A percentile compares a stretch with the other conserved stretches of the same genome.
These are phyloP conservation scores for Xylariaceae sp. DNA, from an alignment of 2,329 filamentous ascomycete species.

Conservation along the genomic window DNA sequence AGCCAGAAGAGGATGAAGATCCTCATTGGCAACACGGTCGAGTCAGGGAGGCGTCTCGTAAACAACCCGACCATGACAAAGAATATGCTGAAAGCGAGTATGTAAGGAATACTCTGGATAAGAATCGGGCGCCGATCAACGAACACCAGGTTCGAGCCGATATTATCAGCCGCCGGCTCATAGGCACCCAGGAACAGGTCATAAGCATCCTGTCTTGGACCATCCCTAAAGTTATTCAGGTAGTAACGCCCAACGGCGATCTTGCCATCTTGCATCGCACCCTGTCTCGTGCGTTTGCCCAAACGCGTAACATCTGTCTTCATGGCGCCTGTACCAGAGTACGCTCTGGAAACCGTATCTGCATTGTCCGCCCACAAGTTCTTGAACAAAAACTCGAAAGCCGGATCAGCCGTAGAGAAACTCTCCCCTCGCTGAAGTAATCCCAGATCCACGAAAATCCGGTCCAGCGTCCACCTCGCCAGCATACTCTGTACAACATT, in stretches of 20 bases:
- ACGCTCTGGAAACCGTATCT: slow-evolving; percentile 86
- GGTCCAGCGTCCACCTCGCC: slow-evolving; percentile 80
- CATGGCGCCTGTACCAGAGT: slow-evolving; percentile 92
- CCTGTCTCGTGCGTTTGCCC: slow-evolving; percentile 79
- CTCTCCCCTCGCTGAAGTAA: slow-evolving; percentile 71
- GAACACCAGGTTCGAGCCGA: slow-evolving; percentile 72
- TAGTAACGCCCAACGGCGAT: slow-evolving; percentile 88
- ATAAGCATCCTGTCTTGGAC: slow-evolving; percentile 90
- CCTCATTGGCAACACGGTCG: slow-evolving; percentile 75
- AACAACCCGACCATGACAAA: slow-evolving; percentile 73
- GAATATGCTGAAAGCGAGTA: slow-evolving; percentile 81
- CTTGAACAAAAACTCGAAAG: slow-evolving; percentile 88
- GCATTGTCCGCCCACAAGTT: slow-evolving; percentile 99
- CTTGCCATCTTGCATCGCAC: slow-evolving; percentile 79
- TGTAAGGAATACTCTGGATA: slow-evolving; percentile 90
- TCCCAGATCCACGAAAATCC: slow-evolving; percentile 82
- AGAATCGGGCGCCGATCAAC: slow-evolving; percentile 79
- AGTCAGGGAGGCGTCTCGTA: slow-evolving; percentile 66
- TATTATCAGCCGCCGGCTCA: slow-evolving; percentile 66
- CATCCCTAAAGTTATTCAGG: slow-evolving; percentile 91
- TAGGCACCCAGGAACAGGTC: slow-evolving; percentile 91
- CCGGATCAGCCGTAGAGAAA: slow-evolving; percentile 70
- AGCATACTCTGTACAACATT: slow-evolving; percentile 99
- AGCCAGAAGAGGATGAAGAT: slow-evolving; percentile 79
- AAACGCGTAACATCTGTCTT: slow-evolving; percentile 98